Percentiles rank a stretch among this genome's conserved stretches.
Evolutionary conservation across 2,329 filamentous ascomycete species (phyloP).

Genomic region (Achaetomium macrosporum): DNA sequence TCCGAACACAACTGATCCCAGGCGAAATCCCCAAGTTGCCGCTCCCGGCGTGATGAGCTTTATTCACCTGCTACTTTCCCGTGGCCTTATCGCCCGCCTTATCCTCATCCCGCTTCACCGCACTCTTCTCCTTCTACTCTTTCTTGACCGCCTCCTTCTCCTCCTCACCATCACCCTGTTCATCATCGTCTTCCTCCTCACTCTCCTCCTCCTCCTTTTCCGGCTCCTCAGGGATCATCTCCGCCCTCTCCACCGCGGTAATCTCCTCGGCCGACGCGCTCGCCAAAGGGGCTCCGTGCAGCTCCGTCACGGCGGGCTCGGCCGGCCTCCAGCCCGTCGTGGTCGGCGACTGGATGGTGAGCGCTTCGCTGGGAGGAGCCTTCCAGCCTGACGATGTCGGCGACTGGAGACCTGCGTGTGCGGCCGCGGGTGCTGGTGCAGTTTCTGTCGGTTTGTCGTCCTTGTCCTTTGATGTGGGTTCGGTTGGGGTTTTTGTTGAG

Average conservation of each 20-base stretch:
- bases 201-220: conserved; percentile 31
- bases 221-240: conserved; percentile 37
- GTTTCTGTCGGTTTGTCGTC: neutral
- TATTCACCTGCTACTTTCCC: conserved; percentile 24
- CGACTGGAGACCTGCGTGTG: conserved; percentile 36
- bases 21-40: too few species aligned
- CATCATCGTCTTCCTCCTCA: conserved; percentile 22
- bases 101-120: neutral
- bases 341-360: conserved; percentile 37
- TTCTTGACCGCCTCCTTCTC: conserved; percentile 17
- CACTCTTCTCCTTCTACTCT: conserved; percentile 25
- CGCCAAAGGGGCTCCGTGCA: conserved; percentile 31
- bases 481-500: neutral
- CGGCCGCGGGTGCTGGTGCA: too few species aligned
- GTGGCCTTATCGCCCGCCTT: conserved; percentile 26
- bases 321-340: conserved; percentile 36
- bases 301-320: conserved; percentile 28
- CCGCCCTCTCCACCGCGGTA: conserved; percentile 35
- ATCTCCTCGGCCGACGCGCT: conserved; percentile 35
- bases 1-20: too few species aligned
- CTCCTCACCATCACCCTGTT: neutral
- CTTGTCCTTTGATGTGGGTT: neutral
- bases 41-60: neutral
- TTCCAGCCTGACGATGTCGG: conserved; percentile 42
- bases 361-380: conserved; percentile 24